Evolutionary conservation across 2,329 filamentous ascomycete genomes (phyloP).

Genomic region (Lecanicillium sp.): DNA sequence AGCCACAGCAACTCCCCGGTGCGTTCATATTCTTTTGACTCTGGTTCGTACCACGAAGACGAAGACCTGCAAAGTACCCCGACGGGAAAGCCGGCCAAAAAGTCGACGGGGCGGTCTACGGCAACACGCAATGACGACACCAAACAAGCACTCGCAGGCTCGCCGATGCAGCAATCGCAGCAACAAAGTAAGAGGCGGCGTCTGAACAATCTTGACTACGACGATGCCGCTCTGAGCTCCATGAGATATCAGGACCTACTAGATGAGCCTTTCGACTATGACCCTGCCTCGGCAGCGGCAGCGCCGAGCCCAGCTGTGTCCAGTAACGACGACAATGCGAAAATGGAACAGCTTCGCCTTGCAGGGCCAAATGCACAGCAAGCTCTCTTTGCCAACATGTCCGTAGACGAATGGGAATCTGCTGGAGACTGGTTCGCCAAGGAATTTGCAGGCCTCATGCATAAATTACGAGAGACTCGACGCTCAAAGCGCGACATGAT

Average conservation of each 20-base stretch:
- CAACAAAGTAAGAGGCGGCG: constrained; percentile 34
- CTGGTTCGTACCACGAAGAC: constrained; percentile 3
- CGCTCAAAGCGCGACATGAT: constrained; percentile 42
- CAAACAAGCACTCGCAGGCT: constrained; percentile 14
- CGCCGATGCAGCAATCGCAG: constrained; percentile 11
- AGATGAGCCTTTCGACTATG: constrained; percentile 48
- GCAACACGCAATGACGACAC: constrained; percentile 13
- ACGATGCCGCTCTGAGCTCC: constrained; percentile 43
- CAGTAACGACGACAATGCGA: constrained; percentile 28
- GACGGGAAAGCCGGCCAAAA: constrained; percentile 10
- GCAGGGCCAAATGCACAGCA: constrained; percentile 38
- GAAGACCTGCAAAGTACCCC: constrained; percentile 12
- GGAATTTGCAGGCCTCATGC: constrained; percentile 43
- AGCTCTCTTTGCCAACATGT: constrained; percentile 44
- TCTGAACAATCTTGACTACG: constrained; percentile 43
- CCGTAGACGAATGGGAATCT: constrained; percentile 50
- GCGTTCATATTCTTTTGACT: no score
- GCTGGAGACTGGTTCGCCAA: constrained; percentile 54
- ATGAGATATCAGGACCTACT: constrained; percentile 47
- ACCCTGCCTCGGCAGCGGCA: constrained; percentile 39
- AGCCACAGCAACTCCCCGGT: no score
- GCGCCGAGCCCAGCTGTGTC: no score
- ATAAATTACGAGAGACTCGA: constrained; percentile 38
- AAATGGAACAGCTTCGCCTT: constrained; percentile 41
- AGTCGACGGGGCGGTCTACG: neutral